phyloP scores from a whole-genome alignment of 305 asterid species.

The Fraxinus nigra region DNA sequence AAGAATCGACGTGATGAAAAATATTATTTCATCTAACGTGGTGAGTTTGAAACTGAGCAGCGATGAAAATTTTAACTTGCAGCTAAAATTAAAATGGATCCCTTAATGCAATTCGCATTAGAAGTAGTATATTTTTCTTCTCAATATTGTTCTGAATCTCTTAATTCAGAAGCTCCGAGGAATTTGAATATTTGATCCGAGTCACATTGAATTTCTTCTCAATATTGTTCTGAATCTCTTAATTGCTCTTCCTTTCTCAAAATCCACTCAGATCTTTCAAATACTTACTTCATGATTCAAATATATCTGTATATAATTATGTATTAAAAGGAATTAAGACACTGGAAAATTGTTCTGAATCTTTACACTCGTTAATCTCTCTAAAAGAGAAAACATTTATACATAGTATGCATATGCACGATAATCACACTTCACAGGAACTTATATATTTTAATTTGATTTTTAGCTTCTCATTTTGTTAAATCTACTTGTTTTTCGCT shows the following conservation, averaged over 20 bases:
- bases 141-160: no score
- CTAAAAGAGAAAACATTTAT: not conserved
- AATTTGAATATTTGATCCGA: not conserved
- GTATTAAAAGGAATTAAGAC: not conserved
- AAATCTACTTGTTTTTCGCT: not conserved
- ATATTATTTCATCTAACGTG: no score
- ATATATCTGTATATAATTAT: not conserved
- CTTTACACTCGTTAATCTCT: not conserved
- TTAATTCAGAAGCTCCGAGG: not conserved
- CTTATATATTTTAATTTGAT: not conserved
- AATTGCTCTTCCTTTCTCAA: conserved; percentile 21
- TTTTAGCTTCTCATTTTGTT: not conserved
- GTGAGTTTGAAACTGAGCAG: no score
- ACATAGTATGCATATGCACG: not conserved
- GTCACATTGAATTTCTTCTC: not conserved
- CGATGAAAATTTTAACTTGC: no score
- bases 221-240: not conserved
- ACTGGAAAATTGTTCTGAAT: not conserved
- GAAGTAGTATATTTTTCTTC: not conserved
- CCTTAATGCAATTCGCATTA: not conserved
- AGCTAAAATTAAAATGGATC: no score
- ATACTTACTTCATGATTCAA: not conserved
- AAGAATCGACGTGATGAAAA: no score
- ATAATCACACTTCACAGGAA: not conserved
- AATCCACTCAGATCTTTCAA: not conserved